Conservation (phyloP, 345 rosid species). For the Anacardium occidentale region DNA sequence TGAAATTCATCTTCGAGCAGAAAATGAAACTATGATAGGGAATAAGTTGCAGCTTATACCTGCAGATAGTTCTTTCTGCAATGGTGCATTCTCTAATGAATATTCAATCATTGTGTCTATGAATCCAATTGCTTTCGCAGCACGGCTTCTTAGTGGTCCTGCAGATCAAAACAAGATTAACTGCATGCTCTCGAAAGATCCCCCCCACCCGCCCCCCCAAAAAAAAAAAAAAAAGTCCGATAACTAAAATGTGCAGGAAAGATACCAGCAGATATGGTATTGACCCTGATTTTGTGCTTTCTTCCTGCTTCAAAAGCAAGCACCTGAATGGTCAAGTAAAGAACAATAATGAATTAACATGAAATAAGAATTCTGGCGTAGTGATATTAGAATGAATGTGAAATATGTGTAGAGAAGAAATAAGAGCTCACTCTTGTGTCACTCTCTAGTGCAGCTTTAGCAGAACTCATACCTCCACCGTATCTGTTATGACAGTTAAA, state of each 20-base stretch:
- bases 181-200: background rate
- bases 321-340: constrained; percentile 41
- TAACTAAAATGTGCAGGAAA: background rate
- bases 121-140: constrained; percentile 79
- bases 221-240: background rate
- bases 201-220: too few relatives aligned
- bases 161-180: background rate
- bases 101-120: constrained; percentile 85
- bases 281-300: constrained; percentile 63
- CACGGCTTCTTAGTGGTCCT: constrained; percentile 77
- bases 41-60: constrained; percentile 38
- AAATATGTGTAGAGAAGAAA: background rate
- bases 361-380: background rate
- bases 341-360: background rate
- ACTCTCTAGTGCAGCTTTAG: constrained; percentile 96
- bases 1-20: background rate
- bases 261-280: constrained; percentile 70
- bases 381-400: background rate
- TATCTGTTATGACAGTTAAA: constrained; percentile 46
- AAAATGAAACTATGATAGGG: background rate
- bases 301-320: constrained; percentile 82
- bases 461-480: constrained; percentile 99
- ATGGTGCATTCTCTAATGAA: constrained; percentile 74
- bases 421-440: constrained; percentile 63
- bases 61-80: constrained; percentile 82